Conservation (phyloP, 2,329 filamentous ascomycete genomes). For the Sclerotinia glacialis region DNA sequence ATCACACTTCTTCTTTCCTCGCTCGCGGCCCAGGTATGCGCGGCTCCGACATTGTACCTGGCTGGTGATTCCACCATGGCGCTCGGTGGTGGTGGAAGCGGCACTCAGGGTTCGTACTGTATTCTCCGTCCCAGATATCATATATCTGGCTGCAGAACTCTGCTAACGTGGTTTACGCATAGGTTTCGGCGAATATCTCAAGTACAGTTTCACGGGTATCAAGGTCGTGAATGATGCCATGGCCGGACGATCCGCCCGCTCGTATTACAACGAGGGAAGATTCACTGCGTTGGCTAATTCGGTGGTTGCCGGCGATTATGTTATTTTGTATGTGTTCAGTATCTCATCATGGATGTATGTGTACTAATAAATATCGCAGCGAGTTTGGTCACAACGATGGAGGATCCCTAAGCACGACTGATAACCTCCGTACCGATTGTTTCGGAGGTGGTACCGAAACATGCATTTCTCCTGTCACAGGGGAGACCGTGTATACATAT, state of each 20-base stretch:
- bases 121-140: slow-evolving; percentile 10
- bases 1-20: slow-evolving; percentile 1
- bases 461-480: slow-evolving; percentile 36
- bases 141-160: no score
- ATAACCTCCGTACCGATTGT: slow-evolving; percentile 63
- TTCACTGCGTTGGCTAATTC: slow-evolving; percentile 55
- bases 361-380: not conserved
- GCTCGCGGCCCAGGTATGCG: slow-evolving; percentile 15
- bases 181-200: slow-evolving; percentile 64
- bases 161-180: slow-evolving; percentile 20
- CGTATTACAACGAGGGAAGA: slow-evolving; percentile 63
- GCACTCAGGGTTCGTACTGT: slow-evolving; percentile 41
- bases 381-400: slow-evolving; percentile 68
- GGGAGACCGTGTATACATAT: slow-evolving; percentile 47
- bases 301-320: slow-evolving; percentile 43
- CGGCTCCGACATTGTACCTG: slow-evolving; percentile 48
- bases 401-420: slow-evolving; percentile 47
- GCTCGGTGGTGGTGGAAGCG: slow-evolving; percentile 44
- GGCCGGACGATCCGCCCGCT: slow-evolving; percentile 63
- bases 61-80: slow-evolving; percentile 64
- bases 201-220: slow-evolving; percentile 47
- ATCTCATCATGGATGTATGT: not conserved
- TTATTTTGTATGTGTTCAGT: slow-evolving; percentile 47
- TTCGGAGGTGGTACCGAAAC: slow-evolving; percentile 48
- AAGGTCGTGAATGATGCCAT: slow-evolving; percentile 62